phyloP scores from a whole-genome alignment of 176 grass and related monocot genomes.

The Metroxylon sagu region DNA sequence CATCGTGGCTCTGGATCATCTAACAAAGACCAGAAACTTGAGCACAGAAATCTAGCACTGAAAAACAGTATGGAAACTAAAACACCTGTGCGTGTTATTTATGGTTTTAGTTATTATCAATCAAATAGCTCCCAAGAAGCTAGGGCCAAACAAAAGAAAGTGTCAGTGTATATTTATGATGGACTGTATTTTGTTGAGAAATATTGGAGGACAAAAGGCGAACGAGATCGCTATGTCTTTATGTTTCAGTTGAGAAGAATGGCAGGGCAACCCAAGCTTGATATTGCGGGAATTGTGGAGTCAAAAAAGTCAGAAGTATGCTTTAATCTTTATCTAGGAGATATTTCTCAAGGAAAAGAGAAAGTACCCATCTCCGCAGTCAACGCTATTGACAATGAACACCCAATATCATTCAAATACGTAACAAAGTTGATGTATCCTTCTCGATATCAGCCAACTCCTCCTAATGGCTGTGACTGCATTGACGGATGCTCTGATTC shows the following conservation, averaged over 20 bases:
- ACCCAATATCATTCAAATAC: constrained; percentile 46
- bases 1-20: constrained; percentile 43
- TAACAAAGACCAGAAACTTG: constrained; percentile 32
- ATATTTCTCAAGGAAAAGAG: constrained; percentile 69
- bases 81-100: constrained; percentile 68
- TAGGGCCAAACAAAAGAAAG: constrained; percentile 28
- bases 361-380: constrained; percentile 54
- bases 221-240: constrained; percentile 31
- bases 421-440: constrained; percentile 42
- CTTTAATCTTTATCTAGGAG: constrained; percentile 36
- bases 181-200: constrained; percentile 81
- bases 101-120: constrained; percentile 24
- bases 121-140: constrained; percentile 9
- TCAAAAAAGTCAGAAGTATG: constrained; percentile 27
- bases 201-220: constrained; percentile 51
- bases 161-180: constrained; percentile 48
- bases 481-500: constrained; percentile 50
- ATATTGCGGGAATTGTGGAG: constrained; percentile 44
- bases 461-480: constrained; percentile 46
- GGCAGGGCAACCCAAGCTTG: constrained; percentile 43
- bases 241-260: constrained; percentile 68
- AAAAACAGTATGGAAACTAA: constrained; percentile 73
- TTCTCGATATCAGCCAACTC: constrained; percentile 21
- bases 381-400: constrained; percentile 49
- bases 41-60: constrained; percentile 50